Base-by-base conservation (phyloP, 1,284 basidiomycete species). In the Apiotrichum sp. region DNA sequence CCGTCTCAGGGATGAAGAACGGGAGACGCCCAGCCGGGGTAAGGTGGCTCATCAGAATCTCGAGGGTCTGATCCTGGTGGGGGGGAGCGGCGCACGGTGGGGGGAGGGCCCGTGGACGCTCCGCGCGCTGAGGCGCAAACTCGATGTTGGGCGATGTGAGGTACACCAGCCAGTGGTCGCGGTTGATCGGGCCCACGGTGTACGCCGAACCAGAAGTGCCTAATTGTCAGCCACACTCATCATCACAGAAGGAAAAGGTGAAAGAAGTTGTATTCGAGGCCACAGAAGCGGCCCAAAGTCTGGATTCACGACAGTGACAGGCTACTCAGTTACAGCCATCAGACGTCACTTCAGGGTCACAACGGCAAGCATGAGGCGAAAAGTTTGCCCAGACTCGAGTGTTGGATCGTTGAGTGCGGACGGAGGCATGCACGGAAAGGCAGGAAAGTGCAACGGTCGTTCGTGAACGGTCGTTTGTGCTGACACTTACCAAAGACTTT, bases 141-240 rank as follows among this genome's bases (percentile, higher is more conserved):
- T 47, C 38, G 13, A 56, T 52, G 66, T 76, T 69, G 13, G 88
- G 86, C 2, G 79, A 80, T 8, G 89, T 92, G 62, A 97, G 82
- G 79, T 98, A 98, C 44, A 98, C 84, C 42, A 98, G 78, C 96
- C 96, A 99, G 78, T 99, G 95, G 77, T 98, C 93, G 52, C 95
- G 91, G 75, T 98, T 98, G 78, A 97, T 90, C 73, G 93, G 95
- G 57, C 96, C 96, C 56, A 98, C 87, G 11, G 91, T 96, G 79
- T 98, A 98, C 3, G 93, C 96, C 4, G 91, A 84, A 50, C 93
- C 93, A 39, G 78, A 72, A 63, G 85, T 82, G 51, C 80, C 72
- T 73, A 36, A 4, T 3, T 22, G 47, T 49, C 33, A 57, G 55
- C 52, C 22, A 41, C 36, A 13, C 36, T 13, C 8, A 38, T 38